These are phyloP conservation scores for Candida schatavii DNA, from an alignment of 805 yeast genomes.

Conservation along the genomic window DNA sequence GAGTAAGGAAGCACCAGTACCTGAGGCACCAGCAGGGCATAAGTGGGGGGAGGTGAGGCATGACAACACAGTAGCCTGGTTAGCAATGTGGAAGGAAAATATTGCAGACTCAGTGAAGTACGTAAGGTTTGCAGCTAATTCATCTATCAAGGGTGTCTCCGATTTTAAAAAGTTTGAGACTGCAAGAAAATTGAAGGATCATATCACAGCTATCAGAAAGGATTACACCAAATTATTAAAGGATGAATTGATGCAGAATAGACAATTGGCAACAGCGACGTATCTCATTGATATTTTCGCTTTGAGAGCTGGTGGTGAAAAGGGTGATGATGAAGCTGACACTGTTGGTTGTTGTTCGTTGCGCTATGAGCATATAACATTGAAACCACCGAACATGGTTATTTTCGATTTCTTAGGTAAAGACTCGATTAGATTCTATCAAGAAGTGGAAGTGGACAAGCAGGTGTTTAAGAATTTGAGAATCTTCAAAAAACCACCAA, in stretches of 20 bases:
- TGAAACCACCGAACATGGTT: conserved; percentile 82
- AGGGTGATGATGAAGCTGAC: conserved; percentile 95
- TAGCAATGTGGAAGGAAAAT: conserved; percentile 96
- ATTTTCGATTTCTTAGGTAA: conserved; percentile 93
- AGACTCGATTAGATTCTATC: conserved; percentile 87
- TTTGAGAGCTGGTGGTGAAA: conserved; percentile 96
- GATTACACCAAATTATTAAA: conserved; percentile 73
- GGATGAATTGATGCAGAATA: conserved; percentile 72
- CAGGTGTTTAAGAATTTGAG: conserved; percentile 88
- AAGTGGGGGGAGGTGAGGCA: conserved; percentile 86
- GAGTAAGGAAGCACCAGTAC: conserved; percentile 67
- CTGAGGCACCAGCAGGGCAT: conserved; percentile 85
- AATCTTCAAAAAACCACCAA: conserved; percentile 85
- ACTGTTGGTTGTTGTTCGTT: conserved; percentile 97
- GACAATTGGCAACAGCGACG: conserved; percentile 93
- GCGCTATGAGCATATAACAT: conserved; percentile 82
- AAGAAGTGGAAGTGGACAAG: conserved; percentile 87
- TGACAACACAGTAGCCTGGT: conserved; percentile 90
- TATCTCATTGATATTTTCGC: conserved; percentile 91
- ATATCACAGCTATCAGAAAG: conserved; percentile 67
- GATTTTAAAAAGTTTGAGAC: conserved; percentile 92
- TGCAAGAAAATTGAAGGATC: conserved; percentile 77
- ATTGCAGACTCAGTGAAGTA: conserved; percentile 80
- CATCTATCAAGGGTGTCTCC: conserved; percentile 86
- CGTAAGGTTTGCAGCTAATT: conserved; percentile 86